Evolutionary conservation across 1,284 basidiomycete genomes (phyloP), one percentile per base, ranked within the genome.

Genomic region (Apiotrichum montevideense): DNA sequence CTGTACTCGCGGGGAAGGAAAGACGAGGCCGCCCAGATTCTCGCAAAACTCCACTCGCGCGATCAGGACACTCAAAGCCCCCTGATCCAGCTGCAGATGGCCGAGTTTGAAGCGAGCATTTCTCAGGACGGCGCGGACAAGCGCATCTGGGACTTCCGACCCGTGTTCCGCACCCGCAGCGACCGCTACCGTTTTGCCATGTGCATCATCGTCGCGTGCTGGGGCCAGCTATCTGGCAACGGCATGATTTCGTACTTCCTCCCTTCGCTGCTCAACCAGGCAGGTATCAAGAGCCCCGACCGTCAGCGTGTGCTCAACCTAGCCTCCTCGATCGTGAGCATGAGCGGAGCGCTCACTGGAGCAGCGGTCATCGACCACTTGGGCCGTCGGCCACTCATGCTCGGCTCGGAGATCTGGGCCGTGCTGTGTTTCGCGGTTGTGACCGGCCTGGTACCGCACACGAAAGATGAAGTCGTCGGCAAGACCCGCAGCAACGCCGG

Each of bases 111-210:
- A 56, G 81, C 81, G 67, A 79, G 78, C 60, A 79, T 83, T 55
- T 54, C 56, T 3, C 55, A 69, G 14, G 43, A 56, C 33, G 68
- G 68, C 7, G 64, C 65, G 11, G 69, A 69, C 52, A 63, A 69
- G 57, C 60, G 63, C 35, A 83, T 78, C 77, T 84, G 81, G 82
- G 82, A 84, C 65, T 83, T 81, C 74, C 71, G 81, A 32, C 77
- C 80, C 4, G 62, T 84, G 33, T 81, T 84, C 73, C 74, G 47
- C 45, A 80, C 75, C 35, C 68, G 68, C 8, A 74, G 76, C 6
- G 78, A 79, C 64, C 74, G 81, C 15, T 80, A 80, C 67, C 75
- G 82, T n/a, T 75, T 78, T 29, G 77, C 75, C 52, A 79, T 83
- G 76, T 79, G 81, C 48, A 75, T 80, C 55, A 69, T 83, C 15